These are phyloP conservation scores for Salisapilia sapeloensis DNA, from an alignment of 352 stramenopile genomes.

Conservation along the genomic window DNA sequence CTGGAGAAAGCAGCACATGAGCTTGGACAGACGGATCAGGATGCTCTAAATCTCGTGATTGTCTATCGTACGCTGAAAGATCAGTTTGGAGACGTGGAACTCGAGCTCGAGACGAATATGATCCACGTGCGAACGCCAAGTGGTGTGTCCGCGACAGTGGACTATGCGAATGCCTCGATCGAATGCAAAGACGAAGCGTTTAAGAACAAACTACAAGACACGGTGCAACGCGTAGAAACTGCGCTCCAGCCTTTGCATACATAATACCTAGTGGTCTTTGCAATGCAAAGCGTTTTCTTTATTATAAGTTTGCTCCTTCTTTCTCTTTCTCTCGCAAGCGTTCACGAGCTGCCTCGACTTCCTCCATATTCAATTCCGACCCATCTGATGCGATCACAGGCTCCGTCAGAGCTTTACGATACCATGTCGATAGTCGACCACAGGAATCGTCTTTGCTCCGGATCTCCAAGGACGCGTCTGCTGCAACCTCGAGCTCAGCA, in stretches of 20 bases:
- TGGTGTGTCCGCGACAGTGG: slow-evolving; percentile 38
- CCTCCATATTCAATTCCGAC: slow-evolving; percentile 71
- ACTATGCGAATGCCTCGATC: slow-evolving; percentile 38
- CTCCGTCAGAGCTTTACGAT: slow-evolving; percentile 52
- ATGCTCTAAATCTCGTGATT: slow-evolving; percentile 70
- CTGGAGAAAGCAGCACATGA: slow-evolving; percentile 41
- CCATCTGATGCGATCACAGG: slow-evolving; percentile 65
- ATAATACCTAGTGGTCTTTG: slow-evolving; percentile 13
- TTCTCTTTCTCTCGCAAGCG: slow-evolving; percentile 16
- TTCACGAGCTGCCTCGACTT: slow-evolving; percentile 16
- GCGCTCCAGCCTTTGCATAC: slow-evolving; percentile 59
- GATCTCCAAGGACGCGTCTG: slow-evolving; percentile 40
- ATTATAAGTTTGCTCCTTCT: slow-evolving; percentile 3
- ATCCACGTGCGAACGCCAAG: slow-evolving; percentile 74
- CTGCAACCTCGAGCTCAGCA: slow-evolving; percentile 41
- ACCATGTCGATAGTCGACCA: slow-evolving; percentile 64
- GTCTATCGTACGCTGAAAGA: slow-evolving; percentile 74
- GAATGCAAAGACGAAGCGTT: slow-evolving; percentile 58
- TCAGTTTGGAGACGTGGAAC: slow-evolving; percentile 69
- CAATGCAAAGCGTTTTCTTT: slow-evolving; percentile 1
- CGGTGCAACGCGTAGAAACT: slow-evolving; percentile 41
- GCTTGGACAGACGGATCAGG: slow-evolving; percentile 51
- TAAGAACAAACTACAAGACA: slow-evolving; percentile 48
- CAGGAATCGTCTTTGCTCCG: slow-evolving; percentile 66
- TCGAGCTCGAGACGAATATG: slow-evolving; percentile 80